Percentiles rank a stretch among this genome's conserved stretches.
Evolutionary conservation across 805 yeast genomes (phyloP).

Genomic region (Brettanomyces naardenensis): DNA sequence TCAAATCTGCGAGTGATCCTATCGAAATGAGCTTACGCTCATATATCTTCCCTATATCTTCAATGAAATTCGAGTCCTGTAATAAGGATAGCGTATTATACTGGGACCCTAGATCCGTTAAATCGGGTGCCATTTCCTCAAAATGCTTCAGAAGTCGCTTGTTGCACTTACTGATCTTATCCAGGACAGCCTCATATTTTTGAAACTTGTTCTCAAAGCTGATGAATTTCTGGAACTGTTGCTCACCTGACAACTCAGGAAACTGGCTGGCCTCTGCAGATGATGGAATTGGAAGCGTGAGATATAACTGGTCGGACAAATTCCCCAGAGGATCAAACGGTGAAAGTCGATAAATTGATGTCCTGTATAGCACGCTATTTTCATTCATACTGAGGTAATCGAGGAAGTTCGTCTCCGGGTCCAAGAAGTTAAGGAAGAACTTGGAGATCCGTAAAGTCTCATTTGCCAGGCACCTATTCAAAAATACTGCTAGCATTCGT

Average conservation of each 20-base stretch:
- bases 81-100: slow-evolving; percentile 49
- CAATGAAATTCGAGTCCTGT: slow-evolving; percentile 38
- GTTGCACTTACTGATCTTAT: slow-evolving; percentile 30
- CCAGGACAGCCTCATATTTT: slow-evolving; percentile 25
- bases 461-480: slow-evolving; percentile 64
- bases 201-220: slow-evolving; percentile 25
- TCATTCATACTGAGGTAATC: slow-evolving; percentile 61
- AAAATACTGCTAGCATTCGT: slow-evolving; percentile 66
- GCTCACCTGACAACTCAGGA: slow-evolving; percentile 21
- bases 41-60: slow-evolving; percentile 78
- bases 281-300: slow-evolving; percentile 53
- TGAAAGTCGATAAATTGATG: slow-evolving; percentile 47
- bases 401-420: slow-evolving; percentile 78
- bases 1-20: slow-evolving; percentile 26
- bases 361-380: slow-evolving; percentile 41
- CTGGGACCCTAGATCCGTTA: slow-evolving; percentile 43
- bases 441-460: slow-evolving; percentile 47
- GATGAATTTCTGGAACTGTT: slow-evolving; percentile 21
- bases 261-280: slow-evolving; percentile 18
- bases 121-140: slow-evolving; percentile 38
- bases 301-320: slow-evolving; percentile 49
- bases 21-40: slow-evolving; percentile 60
- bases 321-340: slow-evolving; percentile 48
- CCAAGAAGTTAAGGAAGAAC: slow-evolving; percentile 70
- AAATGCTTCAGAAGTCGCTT: slow-evolving; percentile 37